These are phyloP conservation scores for Marsdenia floribunda DNA, from an alignment of 257 asterid genomes.

Conservation along the genomic window DNA sequence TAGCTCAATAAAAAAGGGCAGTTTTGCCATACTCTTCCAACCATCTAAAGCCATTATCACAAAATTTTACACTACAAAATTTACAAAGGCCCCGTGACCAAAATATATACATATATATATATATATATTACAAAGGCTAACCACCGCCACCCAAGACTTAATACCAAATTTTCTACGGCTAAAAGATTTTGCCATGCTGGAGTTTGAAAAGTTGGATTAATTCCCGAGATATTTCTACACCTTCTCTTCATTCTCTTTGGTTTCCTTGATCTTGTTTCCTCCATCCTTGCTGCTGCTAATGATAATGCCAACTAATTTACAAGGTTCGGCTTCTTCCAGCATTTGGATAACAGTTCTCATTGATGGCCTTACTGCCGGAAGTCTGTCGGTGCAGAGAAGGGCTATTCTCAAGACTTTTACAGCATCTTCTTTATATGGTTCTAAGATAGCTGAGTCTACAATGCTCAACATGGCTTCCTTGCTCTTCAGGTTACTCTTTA, in stretches of 20 bases:
- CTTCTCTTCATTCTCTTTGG: conserved; percentile 25
- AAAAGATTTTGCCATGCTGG: background rate
- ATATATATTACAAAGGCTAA: conserved; percentile 8
- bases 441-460: conserved; percentile 53
- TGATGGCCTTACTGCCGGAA: conserved; percentile 72
- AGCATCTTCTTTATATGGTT: conserved; percentile 50
- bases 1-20: background rate
- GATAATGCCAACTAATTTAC: conserved; percentile 42
- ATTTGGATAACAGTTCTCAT: conserved; percentile 82
- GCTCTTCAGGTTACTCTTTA: conserved; percentile 55
- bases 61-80: no score
- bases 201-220: background rate
- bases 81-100: no score
- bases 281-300: conserved; percentile 41
- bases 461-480: conserved; percentile 54
- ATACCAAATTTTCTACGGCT: background rate
- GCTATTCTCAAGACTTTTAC: conserved; percentile 67
- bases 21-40: background rate
- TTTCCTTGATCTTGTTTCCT: conserved; percentile 19
- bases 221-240: background rate
- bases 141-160: background rate
- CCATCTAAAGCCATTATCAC: no score
- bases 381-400: conserved; percentile 69
- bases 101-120: no score
- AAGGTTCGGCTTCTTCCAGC: conserved; percentile 68